Evolutionary conservation across 2,329 filamentous ascomycete species (phyloP).

Genomic region (Pseudogymnoascus sp.): DNA sequence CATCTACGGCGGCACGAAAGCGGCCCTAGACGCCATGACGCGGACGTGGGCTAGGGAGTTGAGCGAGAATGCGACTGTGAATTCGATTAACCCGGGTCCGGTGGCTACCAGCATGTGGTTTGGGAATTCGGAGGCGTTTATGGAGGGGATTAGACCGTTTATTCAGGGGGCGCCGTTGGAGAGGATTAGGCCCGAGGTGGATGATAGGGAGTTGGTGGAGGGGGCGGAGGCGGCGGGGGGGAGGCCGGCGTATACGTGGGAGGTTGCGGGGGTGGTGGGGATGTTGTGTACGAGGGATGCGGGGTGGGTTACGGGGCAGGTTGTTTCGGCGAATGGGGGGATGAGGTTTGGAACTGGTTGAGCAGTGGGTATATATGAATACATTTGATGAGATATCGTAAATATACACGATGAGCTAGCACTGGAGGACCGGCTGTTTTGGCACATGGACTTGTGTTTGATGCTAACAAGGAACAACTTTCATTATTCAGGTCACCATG

Average conservation of each 20-base stretch:
- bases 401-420: neutral
- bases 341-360: slow-evolving; percentile 42
- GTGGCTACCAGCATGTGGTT: slow-evolving; percentile 60
- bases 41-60: slow-evolving; percentile 57
- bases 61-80: slow-evolving; percentile 52
- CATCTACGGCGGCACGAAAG: slow-evolving; percentile 58
- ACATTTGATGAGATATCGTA: neutral
- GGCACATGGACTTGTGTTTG: neutral
- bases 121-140: slow-evolving; percentile 47
- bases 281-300: slow-evolving; percentile 66
- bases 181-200: slow-evolving; percentile 48
- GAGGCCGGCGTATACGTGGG: slow-evolving; percentile 55
- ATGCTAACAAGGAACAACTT: slow-evolving; percentile 3
- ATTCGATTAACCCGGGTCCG: slow-evolving; percentile 57
- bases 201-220: slow-evolving; percentile 52
- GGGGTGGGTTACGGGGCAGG: slow-evolving; percentile 71
- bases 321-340: slow-evolving; percentile 73
- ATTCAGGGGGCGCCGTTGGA: slow-evolving; percentile 57
- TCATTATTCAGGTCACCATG: slow-evolving; percentile 16
- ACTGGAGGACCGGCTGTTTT: neutral
- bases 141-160: slow-evolving; percentile 48
- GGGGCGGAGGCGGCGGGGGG: slow-evolving; percentile 46
- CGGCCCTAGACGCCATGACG: slow-evolving; percentile 61
- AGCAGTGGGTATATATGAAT: neutral
- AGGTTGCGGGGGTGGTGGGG: slow-evolving; percentile 67